A percentile compares a stretch with the other conserved stretches of the same genome.
phyloP scores from a whole-genome alignment of 257 asterid genomes.

The Echium plantagineum region DNA sequence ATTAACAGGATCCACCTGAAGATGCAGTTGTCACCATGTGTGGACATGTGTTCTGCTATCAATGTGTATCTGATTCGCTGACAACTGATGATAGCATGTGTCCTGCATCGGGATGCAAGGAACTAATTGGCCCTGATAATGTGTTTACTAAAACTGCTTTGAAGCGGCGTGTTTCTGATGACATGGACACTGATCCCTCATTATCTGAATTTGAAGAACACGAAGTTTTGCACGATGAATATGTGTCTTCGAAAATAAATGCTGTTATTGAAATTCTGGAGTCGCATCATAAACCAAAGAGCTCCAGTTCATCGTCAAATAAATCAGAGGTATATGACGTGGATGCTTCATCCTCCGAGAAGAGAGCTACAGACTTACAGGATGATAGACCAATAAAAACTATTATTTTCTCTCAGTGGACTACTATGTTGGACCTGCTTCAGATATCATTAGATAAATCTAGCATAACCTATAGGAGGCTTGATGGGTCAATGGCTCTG shows the following conservation, averaged over 20 bases:
- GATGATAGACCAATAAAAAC: conserved; percentile 54
- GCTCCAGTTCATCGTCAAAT: not conserved
- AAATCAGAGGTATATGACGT: conserved; percentile 6
- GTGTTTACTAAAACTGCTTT: conserved; percentile 58
- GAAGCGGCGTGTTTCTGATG: conserved; percentile 45
- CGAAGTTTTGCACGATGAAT: conserved; percentile 35
- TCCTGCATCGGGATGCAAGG: conserved; percentile 77
- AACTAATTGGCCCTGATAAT: conserved; percentile 76
- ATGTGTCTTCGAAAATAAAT: conserved; percentile 70
- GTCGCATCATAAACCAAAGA: conserved; percentile 31
- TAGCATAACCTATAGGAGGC: conserved; percentile 58
- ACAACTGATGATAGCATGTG: conserved; percentile 83
- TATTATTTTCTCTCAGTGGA: conserved; percentile 97
- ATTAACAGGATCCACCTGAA: conserved; percentile 88
- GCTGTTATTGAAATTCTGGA: conserved; percentile 58
- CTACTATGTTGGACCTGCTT: conserved; percentile 83
- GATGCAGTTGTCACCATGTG: conserved; percentile 91
- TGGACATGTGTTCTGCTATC: conserved; percentile 91
- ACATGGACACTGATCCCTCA: conserved; percentile 30
- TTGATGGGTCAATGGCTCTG: conserved; percentile 93
- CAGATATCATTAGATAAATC: conserved; percentile 56
- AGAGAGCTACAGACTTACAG: conserved; percentile 11
- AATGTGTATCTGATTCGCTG: conserved; percentile 72
- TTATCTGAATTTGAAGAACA: conserved; percentile 22
- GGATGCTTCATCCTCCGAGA: conserved; percentile 34